phyloP scores from a whole-genome alignment of 1,139 yeast genomes.

The Geotrichum macrosporum region DNA sequence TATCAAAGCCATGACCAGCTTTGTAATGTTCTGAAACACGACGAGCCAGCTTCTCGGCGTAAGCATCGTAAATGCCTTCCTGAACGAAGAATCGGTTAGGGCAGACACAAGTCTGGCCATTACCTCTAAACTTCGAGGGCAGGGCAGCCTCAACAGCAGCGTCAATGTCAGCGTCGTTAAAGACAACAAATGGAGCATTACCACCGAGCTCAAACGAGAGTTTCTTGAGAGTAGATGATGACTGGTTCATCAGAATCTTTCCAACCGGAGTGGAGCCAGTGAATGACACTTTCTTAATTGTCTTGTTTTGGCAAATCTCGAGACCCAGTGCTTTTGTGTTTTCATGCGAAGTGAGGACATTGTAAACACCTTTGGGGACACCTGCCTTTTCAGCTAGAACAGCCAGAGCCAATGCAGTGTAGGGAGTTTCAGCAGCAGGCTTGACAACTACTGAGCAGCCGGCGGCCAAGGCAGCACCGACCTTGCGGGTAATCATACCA shows the following conservation, averaged over 20 bases:
- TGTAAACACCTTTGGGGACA: slow-evolving; percentile 78
- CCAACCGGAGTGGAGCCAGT: slow-evolving; percentile 91
- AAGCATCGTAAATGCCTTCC: slow-evolving; percentile 56
- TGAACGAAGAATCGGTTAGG: slow-evolving; percentile 73
- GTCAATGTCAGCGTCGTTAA: slow-evolving; percentile 76
- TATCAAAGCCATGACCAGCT: slow-evolving; percentile 71
- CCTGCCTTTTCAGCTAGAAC: slow-evolving; percentile 73
- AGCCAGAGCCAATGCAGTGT: slow-evolving; percentile 78
- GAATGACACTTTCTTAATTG: slow-evolving; percentile 72
- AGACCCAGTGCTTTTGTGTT: slow-evolving; percentile 55
- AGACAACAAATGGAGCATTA: slow-evolving; percentile 86
- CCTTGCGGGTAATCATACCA: slow-evolving; percentile 89
- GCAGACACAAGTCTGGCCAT: slow-evolving; percentile 82
- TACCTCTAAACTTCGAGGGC: slow-evolving; percentile 65
- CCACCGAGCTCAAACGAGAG: slow-evolving; percentile 89
- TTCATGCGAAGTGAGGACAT: slow-evolving; percentile 60
- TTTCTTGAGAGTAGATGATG: slow-evolving; percentile 74
- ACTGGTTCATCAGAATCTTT: slow-evolving; percentile 69
- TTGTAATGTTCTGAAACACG: slow-evolving; percentile 49
- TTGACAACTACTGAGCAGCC: slow-evolving; percentile 89
- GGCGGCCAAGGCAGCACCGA: slow-evolving; percentile 88
- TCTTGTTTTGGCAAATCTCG: slow-evolving; percentile 62
- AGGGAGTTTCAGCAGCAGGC: slow-evolving; percentile 89
- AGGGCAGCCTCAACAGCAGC: slow-evolving; percentile 69
- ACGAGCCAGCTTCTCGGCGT: slow-evolving; percentile 48